phyloP scores from a whole-genome alignment of 1,139 yeast genomes.

The Saccharomyces hybrid region DNA sequence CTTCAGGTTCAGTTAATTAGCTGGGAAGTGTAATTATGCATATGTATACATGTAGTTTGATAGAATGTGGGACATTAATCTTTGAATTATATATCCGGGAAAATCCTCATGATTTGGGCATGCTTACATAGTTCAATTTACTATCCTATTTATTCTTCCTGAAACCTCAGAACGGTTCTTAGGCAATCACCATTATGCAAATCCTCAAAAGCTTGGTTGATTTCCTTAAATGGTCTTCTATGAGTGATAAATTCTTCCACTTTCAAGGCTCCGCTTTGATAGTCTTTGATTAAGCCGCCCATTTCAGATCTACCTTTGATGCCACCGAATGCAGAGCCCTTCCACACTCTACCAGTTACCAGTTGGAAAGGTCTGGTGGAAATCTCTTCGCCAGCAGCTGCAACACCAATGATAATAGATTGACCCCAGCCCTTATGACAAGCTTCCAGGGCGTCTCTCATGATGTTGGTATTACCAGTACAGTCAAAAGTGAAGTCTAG shows the following conservation, averaged over 20 bases:
- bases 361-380: conserved; percentile 97
- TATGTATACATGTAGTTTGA: not conserved
- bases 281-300: conserved; percentile 84
- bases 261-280: conserved; percentile 72
- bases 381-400: conserved; percentile 96
- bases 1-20: not conserved
- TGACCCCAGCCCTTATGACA: conserved; percentile 99
- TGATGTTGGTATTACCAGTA: conserved; percentile 91
- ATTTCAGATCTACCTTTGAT: conserved; percentile 95
- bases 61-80: not conserved
- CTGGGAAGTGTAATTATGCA: not conserved
- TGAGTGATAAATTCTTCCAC: conserved; percentile 95
- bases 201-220: conserved; percentile 87
- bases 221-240: conserved; percentile 66
- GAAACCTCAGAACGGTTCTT: conserved; percentile 69
- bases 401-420: conserved; percentile 92
- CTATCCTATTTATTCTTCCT: not conserved
- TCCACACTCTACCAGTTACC: conserved; percentile 98
- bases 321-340: conserved; percentile 98
- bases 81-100: not conserved
- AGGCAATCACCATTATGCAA: conserved; percentile 92
- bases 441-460: conserved; percentile 94
- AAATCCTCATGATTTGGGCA: not conserved
- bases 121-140: not conserved
- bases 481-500: conserved; percentile 94